Base-by-base conservation (phyloP, 2,329 filamentous ascomycete genomes). In the Lachnellula subtilissima region DNA sequence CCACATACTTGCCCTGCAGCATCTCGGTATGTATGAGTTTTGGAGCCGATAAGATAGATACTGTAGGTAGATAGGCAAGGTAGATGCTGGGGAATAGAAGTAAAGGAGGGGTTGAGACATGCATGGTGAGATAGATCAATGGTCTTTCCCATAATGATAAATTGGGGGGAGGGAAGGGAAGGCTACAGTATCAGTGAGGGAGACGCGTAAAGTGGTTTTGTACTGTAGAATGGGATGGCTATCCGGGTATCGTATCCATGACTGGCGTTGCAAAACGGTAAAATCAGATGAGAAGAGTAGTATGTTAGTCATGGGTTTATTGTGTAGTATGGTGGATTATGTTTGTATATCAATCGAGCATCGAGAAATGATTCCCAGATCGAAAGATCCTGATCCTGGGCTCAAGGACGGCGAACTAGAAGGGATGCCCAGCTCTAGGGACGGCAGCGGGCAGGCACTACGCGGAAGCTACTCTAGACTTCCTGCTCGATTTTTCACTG, bases 171-270 rank as follows among this genome's bases (percentile, higher is more conserved):
- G 23, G 36, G 39, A 17, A 17, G 12, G 23, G 12, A 43, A 45
- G 23, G 4, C 19, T n/a, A 15, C 6, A 14, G 5, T 32, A 12
- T 9, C 37, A 7, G 37, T 15, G 37, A 17, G 37, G 37, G 7
- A 5, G 32, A 50, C 48, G 48, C 49, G 49, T 43, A 51, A 51
- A 51, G 49, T 51, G 49, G 49, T 51, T 43, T 12, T 40, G 12
- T 12, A 14, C 5, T 39, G 12, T 40, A n/a, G 2, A n/a, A 11
- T 15, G 12, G 42, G 23, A 12, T 45, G 17, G 8, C 6, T 28
- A 32, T 32, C 28, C 28, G 28, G 28, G 28, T 32, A 11, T 32
- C 9, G 2, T 32, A 32, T 32, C 28, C 28, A 11, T 11, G 23
- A 25, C 4, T 25, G 23, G 23, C 23, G 8, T 8, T 32, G 28